Base-by-base conservation (phyloP, 2,329 filamentous ascomycete species). In the Pestalotiopsis sp. region DNA sequence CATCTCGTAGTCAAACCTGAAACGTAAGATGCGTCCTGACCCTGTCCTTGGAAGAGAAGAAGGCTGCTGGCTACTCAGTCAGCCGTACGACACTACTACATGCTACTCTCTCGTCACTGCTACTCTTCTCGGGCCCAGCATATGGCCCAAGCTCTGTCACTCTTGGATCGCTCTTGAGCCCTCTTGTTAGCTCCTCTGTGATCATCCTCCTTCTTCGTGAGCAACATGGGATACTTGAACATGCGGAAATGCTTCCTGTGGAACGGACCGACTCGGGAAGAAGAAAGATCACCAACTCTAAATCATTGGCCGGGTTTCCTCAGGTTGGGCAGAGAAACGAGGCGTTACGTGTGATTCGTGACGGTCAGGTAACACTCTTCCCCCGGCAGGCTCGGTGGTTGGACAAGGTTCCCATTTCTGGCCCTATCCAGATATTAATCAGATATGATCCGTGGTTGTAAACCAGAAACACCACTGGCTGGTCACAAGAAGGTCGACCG, bases 1-100 rank as follows among this genome's bases (percentile, higher is more conserved):
- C 64, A 66, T 59, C 36, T 60, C 25, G 31, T 59, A 59, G 64
- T 36, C 27, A 20, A n/a, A 66, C 64, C 64, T 66, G 64, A 66
- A 66, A 66, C 64, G 20, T 17, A 66, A 23, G 64, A 60, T 66
- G 64, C 64, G 58, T 57, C 13, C 56, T 45, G 25, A 31, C 52
- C 63, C 25, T 31, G 45, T 57, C 63, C 63, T 36, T n/a, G 63
- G 36, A 20, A 62, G 60, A 31, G 27, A 31, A 31, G 27, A 31
- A 31, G 27, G 27, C 27, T 31, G 17, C 11, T 23, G 45, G 45
- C 45, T 52, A n/a, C n/a, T 52, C 45, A 52, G 45, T 52, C 45
- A 52, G 45, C 45, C 45, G 45, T 52, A 17, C 45, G 14, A 17
- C 39, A 12, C 12, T 45, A 45, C 39, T 13, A 17, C 3, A 45